Evolutionary conservation across 1,284 basidiomycete species (phyloP), one percentile per base, ranked within the genome.

Genomic region (Pascua sp.): DNA sequence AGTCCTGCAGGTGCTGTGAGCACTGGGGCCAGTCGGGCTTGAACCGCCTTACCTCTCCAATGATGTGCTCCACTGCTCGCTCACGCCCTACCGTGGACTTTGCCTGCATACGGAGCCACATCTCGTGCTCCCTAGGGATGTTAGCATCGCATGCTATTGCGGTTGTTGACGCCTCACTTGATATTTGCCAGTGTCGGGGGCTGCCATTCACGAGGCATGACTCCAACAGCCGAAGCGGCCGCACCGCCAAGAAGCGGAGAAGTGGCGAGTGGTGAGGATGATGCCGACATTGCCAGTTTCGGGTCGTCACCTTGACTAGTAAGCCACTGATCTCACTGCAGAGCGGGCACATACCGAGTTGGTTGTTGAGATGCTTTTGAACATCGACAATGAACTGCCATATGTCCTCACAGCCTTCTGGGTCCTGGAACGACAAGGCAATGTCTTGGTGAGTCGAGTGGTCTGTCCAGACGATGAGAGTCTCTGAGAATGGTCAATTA

Each of bases 391-490:
- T 92, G 76, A 98, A 98, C 68, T 89, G 89, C 95, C 95, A 98
- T 49, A 98, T 90, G 79, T 98, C 95, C 47, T 87, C 83, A 69
- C 95, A 99, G 39, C 95, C 96, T 62, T 95, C 90, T 0, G 91
- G 85, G 70, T 98, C 95, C 72, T 98, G 95, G 70, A 99, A 98
- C 65, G 92, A 96, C 50, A 98, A 81, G 3, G 96, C 96, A 76
- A 96, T 94, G 77, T 98, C 95, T 24, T 88, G 86, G 24, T 92
- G 91, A 64, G 92, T 88, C 12, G 57, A 57, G 0, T 90, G 90
- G 73, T 98, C 95, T 1, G 95, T 98, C 95, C 95, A 99, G 12
- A 98, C 95, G 62, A 99, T 97, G 47, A 99, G 83, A 2, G 96
- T 99, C 65, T 98, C 95, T 91, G 73, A 5, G 9, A 45, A 15